Conservation (phyloP, 164 flowering plant species). For the Cinnamomum micranthum region DNA sequence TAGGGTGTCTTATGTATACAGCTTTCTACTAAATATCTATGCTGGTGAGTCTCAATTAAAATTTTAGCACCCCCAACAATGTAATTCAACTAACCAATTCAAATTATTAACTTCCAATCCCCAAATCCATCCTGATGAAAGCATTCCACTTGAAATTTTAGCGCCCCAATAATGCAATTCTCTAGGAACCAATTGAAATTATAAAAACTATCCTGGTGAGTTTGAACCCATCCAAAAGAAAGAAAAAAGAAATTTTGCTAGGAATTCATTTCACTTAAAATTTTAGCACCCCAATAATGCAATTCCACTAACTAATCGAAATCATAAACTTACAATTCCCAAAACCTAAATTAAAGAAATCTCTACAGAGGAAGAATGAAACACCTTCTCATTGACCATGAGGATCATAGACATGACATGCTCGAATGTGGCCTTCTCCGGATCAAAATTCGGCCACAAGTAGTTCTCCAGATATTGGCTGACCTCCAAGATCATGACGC, state of each 20-base stretch:
- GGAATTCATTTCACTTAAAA: too few species aligned
- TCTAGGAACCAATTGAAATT: too few species aligned
- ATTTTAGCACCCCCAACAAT: too few species aligned
- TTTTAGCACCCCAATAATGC: neutral
- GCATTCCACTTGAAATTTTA: too few species aligned
- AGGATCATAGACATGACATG: constrained; percentile 96
- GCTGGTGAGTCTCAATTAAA: neutral
- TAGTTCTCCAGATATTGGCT: constrained; percentile 97
- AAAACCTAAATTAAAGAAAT: neutral
- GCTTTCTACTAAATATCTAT: neutral
- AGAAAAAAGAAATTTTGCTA: too few species aligned
- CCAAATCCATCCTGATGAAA: too few species aligned
- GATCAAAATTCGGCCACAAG: constrained; percentile 85
- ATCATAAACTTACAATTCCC: neutral
- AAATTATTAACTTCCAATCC: neutral
- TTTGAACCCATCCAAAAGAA: neutral
- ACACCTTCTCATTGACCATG: constrained; percentile 96
- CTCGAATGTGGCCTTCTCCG: constrained; percentile 73
- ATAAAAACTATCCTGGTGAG: neutral
- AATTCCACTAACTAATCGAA: neutral
- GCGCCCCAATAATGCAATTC: too few species aligned
- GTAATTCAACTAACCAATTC: neutral
- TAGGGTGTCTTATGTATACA: neutral
- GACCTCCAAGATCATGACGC: constrained; percentile 92
- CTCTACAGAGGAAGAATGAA: neutral